Base-by-base conservation (phyloP, 1,284 basidiomycete genomes). In the Schizopora paradoxa region DNA sequence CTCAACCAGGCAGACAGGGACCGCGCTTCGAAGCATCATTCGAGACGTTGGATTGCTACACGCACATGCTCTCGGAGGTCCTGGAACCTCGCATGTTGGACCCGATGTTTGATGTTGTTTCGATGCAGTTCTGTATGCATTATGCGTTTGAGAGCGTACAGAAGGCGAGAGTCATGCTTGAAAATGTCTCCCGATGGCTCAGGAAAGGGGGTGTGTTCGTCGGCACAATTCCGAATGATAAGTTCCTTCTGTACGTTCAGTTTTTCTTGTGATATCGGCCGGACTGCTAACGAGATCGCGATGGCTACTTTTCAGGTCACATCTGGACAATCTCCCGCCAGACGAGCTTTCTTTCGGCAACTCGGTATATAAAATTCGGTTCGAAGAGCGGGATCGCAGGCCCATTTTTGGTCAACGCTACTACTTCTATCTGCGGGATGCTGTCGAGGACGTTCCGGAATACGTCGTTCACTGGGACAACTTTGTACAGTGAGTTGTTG, bases 61-160 rank as follows among this genome's bases (percentile, higher is more conserved):
- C 74, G 8, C 73, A 84, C 52, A 69, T 85, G 1, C 71, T 99
- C 33, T 72, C 75, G 6, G 76, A 79, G 37, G 81, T 75, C 13
- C 21, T 51, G 0, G 68, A 76, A 11, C 68, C 76, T 53, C 68
- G 73, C 51, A 75, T 61, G 4, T n/a, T n/a, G n/a, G n/a, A n/a
- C n/a, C 65, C 71, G 25, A 82, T 79, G 8, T 97, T 97, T 61
- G 94, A 98, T 62, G 91, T 91, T 41, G 91, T 99, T 16, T 89
- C 91, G 2, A 87, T 98, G 86, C 96, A 99, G 62, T 99, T 99
- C 65, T 99, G 95, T 67, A 96, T 99, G 91, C 96, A 99, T 65
- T 99, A 99, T 61, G 96, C 95, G 6, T 99, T 98, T 64, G 93
- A 98, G 62, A 86, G 77, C 31, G 78, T 83, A 23, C 69, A 76